phyloP scores from a whole-genome alignment of 2,329 filamentous ascomycete species.

The Eutypa lata region DNA sequence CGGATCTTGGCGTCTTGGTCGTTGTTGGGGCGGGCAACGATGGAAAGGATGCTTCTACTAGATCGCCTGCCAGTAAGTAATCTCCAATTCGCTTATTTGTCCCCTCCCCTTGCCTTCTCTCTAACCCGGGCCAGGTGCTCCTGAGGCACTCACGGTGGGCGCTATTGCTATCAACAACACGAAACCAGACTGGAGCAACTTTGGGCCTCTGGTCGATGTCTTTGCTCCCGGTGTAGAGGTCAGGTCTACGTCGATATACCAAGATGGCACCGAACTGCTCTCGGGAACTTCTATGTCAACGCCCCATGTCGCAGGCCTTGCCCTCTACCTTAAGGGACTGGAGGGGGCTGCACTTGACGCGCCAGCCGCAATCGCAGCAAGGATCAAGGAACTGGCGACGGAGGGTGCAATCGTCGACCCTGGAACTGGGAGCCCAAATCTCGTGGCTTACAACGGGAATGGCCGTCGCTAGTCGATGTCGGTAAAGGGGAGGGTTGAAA shows the following conservation, averaged over 20 bases:
- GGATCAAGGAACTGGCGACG: not conserved
- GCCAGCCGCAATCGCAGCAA: not conserved
- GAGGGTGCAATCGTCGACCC: not conserved
- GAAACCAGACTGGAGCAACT: not conserved
- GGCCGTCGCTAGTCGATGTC: not conserved
- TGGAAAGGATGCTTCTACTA: not conserved
- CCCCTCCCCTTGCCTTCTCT: no score
- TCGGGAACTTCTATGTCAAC: not conserved
- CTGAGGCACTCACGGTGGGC: not conserved
- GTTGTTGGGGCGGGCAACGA: not conserved
- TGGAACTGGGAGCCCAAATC: not conserved
- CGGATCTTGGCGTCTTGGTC: not conserved
- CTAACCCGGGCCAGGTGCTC: not conserved
- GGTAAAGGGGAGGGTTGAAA: no score
- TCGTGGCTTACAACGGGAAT: not conserved
- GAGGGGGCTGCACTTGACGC: not conserved
- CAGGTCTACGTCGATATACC: not conserved
- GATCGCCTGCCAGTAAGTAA: not conserved
- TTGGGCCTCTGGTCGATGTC: not conserved
- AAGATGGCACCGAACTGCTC: not conserved
- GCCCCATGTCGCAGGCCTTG: not conserved
- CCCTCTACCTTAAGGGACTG: not conserved
- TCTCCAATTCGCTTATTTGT: not conserved
- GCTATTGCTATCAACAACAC: not conserved
- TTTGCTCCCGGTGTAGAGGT: not conserved